These are phyloP conservation scores for Ophiostoma triangulosporum DNA, from an alignment of 2,329 filamentous ascomycete species.

Conservation along the genomic window DNA sequence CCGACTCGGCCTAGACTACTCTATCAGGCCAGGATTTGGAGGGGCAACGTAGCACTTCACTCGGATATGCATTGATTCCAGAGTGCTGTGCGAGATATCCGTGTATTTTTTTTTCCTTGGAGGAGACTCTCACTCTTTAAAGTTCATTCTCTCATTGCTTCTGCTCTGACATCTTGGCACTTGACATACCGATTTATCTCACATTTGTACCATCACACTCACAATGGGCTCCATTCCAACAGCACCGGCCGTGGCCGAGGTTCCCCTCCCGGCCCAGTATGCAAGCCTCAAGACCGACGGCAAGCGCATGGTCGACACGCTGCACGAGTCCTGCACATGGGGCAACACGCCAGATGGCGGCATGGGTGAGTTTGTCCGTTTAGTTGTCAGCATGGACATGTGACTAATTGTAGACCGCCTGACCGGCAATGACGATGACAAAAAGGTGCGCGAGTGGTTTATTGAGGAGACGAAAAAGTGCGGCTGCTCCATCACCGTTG, in stretches of 20 bases:
- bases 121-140: background rate
- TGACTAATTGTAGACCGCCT: conserved; percentile 32
- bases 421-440: conserved; percentile 59
- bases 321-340: conserved; percentile 11
- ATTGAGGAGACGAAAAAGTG: conserved; percentile 45
- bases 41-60: too few species aligned
- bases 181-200: too few species aligned
- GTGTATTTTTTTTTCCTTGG: too few species aligned
- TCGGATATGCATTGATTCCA: too few species aligned
- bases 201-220: background rate
- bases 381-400: too few species aligned
- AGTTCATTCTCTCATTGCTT: background rate
- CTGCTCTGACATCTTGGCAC: background rate
- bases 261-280: conserved; percentile 1
- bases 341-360: conserved; percentile 12
- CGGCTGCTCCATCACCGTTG: conserved; percentile 54
- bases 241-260: background rate
- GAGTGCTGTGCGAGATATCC: too few species aligned
- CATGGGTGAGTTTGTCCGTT: conserved; percentile 6
- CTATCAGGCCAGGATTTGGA: background rate
- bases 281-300: conserved; percentile 5
- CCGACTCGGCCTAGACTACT: background rate
- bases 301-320: conserved; percentile 11
- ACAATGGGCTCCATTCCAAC: conserved; percentile 9
- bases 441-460: conserved; percentile 63